Evolutionary conservation across 2,329 filamentous ascomycete species (phyloP), one percentile per base, ranked within the genome.

Genomic region (Calonectria hongkongensis): DNA sequence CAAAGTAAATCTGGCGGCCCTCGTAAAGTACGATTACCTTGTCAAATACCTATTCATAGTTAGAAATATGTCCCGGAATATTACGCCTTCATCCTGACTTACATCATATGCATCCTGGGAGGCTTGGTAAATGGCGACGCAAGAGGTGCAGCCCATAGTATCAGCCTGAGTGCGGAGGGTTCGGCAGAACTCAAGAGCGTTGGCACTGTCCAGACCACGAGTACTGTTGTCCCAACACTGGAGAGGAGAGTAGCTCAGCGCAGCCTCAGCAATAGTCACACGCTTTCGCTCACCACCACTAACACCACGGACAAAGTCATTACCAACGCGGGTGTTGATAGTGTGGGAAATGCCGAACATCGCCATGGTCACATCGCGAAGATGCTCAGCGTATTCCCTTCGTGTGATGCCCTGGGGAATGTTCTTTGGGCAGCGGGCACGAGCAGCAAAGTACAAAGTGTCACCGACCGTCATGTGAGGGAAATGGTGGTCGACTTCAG

Each of bases 401-500:
- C 85, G 84, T 48, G 84, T 84, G 10, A 92, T 85, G 18, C 91
- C 91, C 1, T 86, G 85, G 1, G 92, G 91, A 1, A 92, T 86
- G n/a, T 88, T 81, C 51, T 89, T 88, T 0, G 92, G 92, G 25
- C 91, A 88, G 56, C 92, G 88, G 4, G 93, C 92, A 25, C 89
- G 87, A 7, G 94, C 93, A 13, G 94, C 94, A 74, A 95, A 95
- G 67, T 90, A 91, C 10, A 95, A 86, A 0, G 94, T 96, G 75
- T 95, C 92, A 62, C 93, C 93, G 15, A 95, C 94, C 1, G 90
- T 92, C 76, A 96, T 84, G 82, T 92, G 89, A 4, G 93, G 93
- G 78, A 95, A 95, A 83, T 95, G 93, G 6, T 93, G 92, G 81
- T 96, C 94, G 39, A 94, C 92, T 82, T 96, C 94, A 54, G 93